Percentiles rank a stretch among this genome's conserved stretches.
These are phyloP conservation scores for Croton setiger DNA, from an alignment of 441 rosid genomes.

Conservation along the genomic window DNA sequence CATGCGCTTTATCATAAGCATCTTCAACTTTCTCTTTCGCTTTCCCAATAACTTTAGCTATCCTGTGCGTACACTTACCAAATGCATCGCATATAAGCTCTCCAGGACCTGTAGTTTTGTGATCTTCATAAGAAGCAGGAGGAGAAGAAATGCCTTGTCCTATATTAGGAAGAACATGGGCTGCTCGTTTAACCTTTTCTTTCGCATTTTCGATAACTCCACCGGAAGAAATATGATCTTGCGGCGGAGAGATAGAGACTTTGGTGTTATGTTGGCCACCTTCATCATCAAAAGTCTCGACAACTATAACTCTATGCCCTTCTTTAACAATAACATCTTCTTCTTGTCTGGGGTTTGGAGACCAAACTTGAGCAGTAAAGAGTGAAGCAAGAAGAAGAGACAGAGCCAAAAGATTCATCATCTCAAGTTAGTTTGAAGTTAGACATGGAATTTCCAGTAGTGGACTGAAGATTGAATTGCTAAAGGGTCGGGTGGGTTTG, in stretches of 20 bases:
- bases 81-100: slow-evolving; percentile 58
- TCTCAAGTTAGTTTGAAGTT: too few species aligned
- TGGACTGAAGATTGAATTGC: neutral
- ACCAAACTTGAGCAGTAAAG: slow-evolving; percentile 54
- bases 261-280: slow-evolving; percentile 51
- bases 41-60: slow-evolving; percentile 37
- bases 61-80: slow-evolving; percentile 55
- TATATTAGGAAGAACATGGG: slow-evolving; percentile 29
- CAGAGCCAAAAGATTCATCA: slow-evolving; percentile 52
- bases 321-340: slow-evolving; percentile 51
- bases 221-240: neutral
- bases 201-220: slow-evolving; percentile 12
- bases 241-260: slow-evolving; percentile 40
- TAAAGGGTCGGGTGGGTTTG: neutral
- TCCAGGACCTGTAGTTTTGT: slow-evolving; percentile 15
- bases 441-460: neutral
- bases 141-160: slow-evolving; percentile 30
- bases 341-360: slow-evolving; percentile 39
- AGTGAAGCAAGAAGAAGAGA: slow-evolving; percentile 47
- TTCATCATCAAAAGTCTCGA: slow-evolving; percentile 42
- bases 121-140: neutral
- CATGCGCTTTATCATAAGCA: slow-evolving; percentile 6
- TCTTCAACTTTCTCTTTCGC: slow-evolving; percentile 36
- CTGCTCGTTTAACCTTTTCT: slow-evolving; percentile 34
- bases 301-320: slow-evolving; percentile 49